Evolutionary conservation across 441 rosid genomes (phyloP).

Genomic region (Populus hybrid): DNA sequence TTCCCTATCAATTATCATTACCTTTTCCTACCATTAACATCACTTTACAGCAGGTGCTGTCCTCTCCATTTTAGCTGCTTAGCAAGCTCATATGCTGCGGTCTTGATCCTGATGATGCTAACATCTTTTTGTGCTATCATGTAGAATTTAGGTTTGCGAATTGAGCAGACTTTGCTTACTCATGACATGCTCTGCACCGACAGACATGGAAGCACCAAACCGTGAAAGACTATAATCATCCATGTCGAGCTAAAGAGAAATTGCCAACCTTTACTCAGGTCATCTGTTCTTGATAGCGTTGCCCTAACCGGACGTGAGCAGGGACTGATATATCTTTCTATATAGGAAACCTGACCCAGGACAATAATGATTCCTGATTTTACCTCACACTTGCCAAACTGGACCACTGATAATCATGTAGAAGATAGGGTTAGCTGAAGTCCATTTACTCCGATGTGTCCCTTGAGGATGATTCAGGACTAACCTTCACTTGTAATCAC

Average conservation of each 20-base stretch:
- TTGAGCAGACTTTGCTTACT: neutral
- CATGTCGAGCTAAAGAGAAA: neutral
- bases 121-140: slow-evolving; percentile 2
- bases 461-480: neutral
- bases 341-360: neutral
- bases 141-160: neutral
- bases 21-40: neutral
- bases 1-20: neutral
- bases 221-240: neutral
- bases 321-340: neutral
- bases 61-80: neutral
- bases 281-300: neutral
- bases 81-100: neutral
- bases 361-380: neutral
- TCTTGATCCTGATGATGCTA: slow-evolving; percentile 4
- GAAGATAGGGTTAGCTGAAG: neutral
- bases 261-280: neutral
- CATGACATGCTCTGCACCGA: neutral
- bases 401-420: neutral
- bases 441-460: neutral
- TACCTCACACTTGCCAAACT: neutral
- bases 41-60: slow-evolving; percentile 10
- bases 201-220: neutral
- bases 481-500: neutral
- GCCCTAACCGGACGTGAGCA: neutral